Evolutionary conservation across 257 asterid genomes (phyloP).

Genomic region (Nicotiana undulata): DNA sequence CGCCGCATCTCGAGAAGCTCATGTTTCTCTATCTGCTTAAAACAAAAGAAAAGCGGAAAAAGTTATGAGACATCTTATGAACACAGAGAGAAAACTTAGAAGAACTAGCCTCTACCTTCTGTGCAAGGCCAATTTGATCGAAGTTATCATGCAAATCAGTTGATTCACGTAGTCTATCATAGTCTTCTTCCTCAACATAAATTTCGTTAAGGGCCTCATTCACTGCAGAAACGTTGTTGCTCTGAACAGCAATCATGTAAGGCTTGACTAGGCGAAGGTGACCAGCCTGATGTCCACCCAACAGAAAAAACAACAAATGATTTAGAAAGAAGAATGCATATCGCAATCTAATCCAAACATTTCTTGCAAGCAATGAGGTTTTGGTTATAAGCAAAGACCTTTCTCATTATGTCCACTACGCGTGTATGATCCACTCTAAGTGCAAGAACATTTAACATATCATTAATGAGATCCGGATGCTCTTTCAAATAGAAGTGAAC

Average conservation of each 20-base stretch:
- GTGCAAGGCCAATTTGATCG: slow-evolving; percentile 98
- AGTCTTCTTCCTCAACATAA: slow-evolving; percentile 97
- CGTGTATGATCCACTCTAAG: slow-evolving; percentile 96
- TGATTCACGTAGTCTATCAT: slow-evolving; percentile 92
- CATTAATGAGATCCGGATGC: slow-evolving; percentile 96
- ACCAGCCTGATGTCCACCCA: slow-evolving; percentile 60
- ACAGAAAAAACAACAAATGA: slow-evolving; percentile 9
- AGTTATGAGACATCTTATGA: slow-evolving; percentile 7
- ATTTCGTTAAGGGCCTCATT: slow-evolving; percentile 96
- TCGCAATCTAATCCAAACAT: neutral
- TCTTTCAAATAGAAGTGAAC: slow-evolving; percentile 98
- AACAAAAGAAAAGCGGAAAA: neutral
- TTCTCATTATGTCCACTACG: slow-evolving; percentile 96
- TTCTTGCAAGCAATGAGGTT: neutral
- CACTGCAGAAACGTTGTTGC: slow-evolving; percentile 95
- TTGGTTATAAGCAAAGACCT: slow-evolving; percentile 38
- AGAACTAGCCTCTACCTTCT: slow-evolving; percentile 54
- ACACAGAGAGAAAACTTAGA: neutral
- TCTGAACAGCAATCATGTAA: slow-evolving; percentile 99
- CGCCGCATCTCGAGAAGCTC: slow-evolving; percentile 99
- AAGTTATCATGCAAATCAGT: slow-evolving; percentile 89
- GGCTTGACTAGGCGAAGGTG: slow-evolving; percentile 93
- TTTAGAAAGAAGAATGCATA: slow-evolving; percentile 14
- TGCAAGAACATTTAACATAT: slow-evolving; percentile 92
- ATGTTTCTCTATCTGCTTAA: slow-evolving; percentile 86